Percentiles rank a stretch among this genome's conserved stretches.
Evolutionary conservation across 2,329 filamentous ascomycete species (phyloP).

Genomic region (Alternaria longipes): DNA sequence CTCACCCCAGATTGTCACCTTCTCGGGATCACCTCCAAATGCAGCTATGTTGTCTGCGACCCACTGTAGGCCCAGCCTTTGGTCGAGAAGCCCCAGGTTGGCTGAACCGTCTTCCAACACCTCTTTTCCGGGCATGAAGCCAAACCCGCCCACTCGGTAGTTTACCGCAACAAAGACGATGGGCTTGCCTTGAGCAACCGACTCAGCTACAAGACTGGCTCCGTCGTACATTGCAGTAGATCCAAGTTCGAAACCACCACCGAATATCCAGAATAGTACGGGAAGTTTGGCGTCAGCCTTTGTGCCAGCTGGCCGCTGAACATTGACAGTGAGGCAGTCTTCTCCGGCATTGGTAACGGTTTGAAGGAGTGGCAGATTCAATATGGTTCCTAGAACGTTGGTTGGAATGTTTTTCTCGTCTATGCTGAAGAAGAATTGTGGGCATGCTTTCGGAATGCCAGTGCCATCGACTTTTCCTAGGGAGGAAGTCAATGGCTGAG

Average conservation of each 20-base stretch:
- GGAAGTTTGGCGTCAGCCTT: conserved; percentile 53
- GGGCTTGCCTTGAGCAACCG: conserved; percentile 64
- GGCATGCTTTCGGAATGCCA: conserved; percentile 68
- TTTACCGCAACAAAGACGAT: conserved; percentile 81
- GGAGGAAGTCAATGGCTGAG: conserved; percentile 65
- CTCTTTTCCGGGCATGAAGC: conserved; percentile 75
- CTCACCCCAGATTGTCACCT: conserved; percentile 83
- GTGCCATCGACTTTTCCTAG: conserved; percentile 71
- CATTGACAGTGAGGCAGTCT: conserved; percentile 57
- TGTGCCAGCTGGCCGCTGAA: conserved; percentile 53
- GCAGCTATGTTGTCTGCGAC: conserved; percentile 77
- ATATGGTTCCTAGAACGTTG: conserved; percentile 50
- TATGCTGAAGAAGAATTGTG: conserved; percentile 73
- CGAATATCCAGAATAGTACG: conserved; percentile 61
- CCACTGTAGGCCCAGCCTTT: conserved; percentile 77
- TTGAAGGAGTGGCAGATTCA: conserved; percentile 54
- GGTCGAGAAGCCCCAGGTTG: conserved; percentile 78
- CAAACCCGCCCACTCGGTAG: conserved; percentile 78
- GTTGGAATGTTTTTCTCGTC: conserved; percentile 47
- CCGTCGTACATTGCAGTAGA: conserved; percentile 54
- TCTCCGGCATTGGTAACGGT: conserved; percentile 49
- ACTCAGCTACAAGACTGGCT: conserved; percentile 51
- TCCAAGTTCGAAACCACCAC: conserved; percentile 54
- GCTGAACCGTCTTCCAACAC: conserved; percentile 71
- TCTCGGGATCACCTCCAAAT: conserved; percentile 81